Base-by-base conservation (phyloP, 1,284 basidiomycete species). In the Heterobasidion occidentale region DNA sequence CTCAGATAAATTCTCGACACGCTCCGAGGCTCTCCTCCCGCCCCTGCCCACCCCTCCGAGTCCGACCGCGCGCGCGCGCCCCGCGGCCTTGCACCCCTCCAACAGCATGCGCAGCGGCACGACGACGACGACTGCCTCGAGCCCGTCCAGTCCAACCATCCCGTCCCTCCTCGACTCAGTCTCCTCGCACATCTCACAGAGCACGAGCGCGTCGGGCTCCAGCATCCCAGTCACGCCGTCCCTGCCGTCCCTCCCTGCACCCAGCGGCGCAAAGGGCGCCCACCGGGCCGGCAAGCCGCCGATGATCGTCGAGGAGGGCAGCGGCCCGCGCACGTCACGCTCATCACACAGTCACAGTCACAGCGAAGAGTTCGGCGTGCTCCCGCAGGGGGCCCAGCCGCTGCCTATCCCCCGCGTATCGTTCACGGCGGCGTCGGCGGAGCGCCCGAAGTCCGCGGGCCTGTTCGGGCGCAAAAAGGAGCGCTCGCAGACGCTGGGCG, bases 91-190 rank as follows among this genome's bases (percentile, higher is more conserved):
- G 19, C 17, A 47, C 19, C n/a, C 46, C 11, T 33, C 27, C 14
- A 47, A 47, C 46, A 17, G n/a, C 46, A 47, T 17, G 17, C 46
- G 11, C 19, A 47, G 12, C n/a, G 14, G 19, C 3, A 17, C 17
- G 12, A 17, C 14, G 14, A 3, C 14, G 14, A 11, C 46, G 11
- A 33, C 17, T 6, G 8, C 46, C 46, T 15, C 46, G 14, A 11
- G 12, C 46, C 27, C n/a, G n/a, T 47, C 54, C 17, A 60, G 59
- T 45, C 56, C 56, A 9, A 56, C 60, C 5, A 12, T 58, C 15
- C 60, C 60, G 6, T 51, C 56, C 6, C 51, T 60, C 9, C 7
- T 58, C 14, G 58, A 46, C 34, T 61, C 51, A 12, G 55, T 59
- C 1, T 51, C 59, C 20, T 61, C 57, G 8, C 60, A 58, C 27